Base-by-base conservation (phyloP, 2,329 filamentous ascomycete species). In the Scedosporium boydii region DNA sequence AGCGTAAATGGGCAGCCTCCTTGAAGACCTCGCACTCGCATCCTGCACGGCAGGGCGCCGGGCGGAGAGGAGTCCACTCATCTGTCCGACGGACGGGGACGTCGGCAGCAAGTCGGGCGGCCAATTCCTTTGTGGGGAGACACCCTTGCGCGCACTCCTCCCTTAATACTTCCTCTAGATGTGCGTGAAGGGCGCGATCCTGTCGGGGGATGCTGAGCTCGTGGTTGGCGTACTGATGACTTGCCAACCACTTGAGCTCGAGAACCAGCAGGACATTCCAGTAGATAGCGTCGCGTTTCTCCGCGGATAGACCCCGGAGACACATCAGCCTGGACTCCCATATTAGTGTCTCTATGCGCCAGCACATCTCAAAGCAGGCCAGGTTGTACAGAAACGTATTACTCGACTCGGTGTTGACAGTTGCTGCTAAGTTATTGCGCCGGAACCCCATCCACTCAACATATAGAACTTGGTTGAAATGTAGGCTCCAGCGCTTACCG, bases 271-370 rank as follows among this genome's bases (percentile, higher is more conserved):
- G 34, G 23, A 57, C 34, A 26, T 21, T 29, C 44, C 51, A n/a
- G 51, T 61, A 61, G 34, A 61, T 10, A 14, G 23, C 34, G 21
- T 56, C 48, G 7, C 59, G 48, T 14, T 27, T 41, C 34, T 7
- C 12, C 1, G n/a, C 2, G 5, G 14, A 1, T 10, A 56, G 46
- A 3, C 48, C 59, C 62, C 56, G 63, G 23, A 69, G 65, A 69
- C 34, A 67, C 66, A 27, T 67, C 66, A 10, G 61, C 63, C 38
- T 64, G 18, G 16, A n/a, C 26, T 57, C 59, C 59, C 59, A 61
- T 18, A 61, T 5, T 18, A 26, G 34, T 18, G 59, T 57, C 59
- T 61, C 59, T 14, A 61, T 56, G 16, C 21, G 18, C 59, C 59
- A 61, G 10, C 16, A n/a, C 26, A 61, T n/a, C 18, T 61, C 12